A percentile compares a stretch with the other conserved stretches of the same genome.
Conservation (phyloP, 148 eudicot genomes). For the Camellia granthamiana region DNA sequence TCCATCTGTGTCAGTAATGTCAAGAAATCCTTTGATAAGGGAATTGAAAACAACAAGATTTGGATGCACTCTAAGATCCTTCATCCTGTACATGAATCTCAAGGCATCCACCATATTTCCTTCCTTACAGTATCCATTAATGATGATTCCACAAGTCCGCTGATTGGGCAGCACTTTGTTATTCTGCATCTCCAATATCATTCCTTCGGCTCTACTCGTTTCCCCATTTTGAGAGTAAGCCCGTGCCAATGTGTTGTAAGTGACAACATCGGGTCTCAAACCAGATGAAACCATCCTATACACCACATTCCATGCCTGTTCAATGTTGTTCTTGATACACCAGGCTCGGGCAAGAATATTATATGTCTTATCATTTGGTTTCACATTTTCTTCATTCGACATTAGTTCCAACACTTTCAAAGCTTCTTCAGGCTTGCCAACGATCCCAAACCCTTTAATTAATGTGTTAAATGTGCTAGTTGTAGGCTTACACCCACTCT, state of each 20-base stretch:
- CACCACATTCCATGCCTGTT: constrained; percentile 80
- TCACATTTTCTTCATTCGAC: constrained; percentile 56
- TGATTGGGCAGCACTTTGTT: constrained; percentile 62
- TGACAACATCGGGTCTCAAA: constrained; percentile 79
- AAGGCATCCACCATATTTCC: constrained; percentile 78
- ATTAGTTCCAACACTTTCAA: constrained; percentile 61
- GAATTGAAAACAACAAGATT: constrained; percentile 80
- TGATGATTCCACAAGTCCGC: constrained; percentile 84
- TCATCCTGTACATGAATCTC: constrained; percentile 79
- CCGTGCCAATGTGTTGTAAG: constrained; percentile 72
- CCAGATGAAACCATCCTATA: constrained; percentile 73
- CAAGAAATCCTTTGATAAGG: constrained; percentile 83
- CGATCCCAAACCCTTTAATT: constrained; percentile 78
- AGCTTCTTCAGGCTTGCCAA: constrained; percentile 87
- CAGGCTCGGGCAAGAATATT: constrained; percentile 79
- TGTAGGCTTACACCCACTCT: constrained; percentile 74
- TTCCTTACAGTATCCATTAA: constrained; percentile 80
- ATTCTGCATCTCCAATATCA: constrained; percentile 70
- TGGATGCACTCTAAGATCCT: constrained; percentile 62
- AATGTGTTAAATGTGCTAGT: constrained; percentile 82
- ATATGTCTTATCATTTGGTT: constrained; percentile 82
- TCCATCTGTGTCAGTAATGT: constrained; percentile 59
- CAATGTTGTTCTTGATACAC: constrained; percentile 60
- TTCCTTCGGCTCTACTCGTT: constrained; percentile 68
- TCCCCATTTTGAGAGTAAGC: constrained; percentile 71